Evolutionary conservation across 202 grass and related monocot genomes (phyloP).

Genomic region (Setaria viridis): DNA sequence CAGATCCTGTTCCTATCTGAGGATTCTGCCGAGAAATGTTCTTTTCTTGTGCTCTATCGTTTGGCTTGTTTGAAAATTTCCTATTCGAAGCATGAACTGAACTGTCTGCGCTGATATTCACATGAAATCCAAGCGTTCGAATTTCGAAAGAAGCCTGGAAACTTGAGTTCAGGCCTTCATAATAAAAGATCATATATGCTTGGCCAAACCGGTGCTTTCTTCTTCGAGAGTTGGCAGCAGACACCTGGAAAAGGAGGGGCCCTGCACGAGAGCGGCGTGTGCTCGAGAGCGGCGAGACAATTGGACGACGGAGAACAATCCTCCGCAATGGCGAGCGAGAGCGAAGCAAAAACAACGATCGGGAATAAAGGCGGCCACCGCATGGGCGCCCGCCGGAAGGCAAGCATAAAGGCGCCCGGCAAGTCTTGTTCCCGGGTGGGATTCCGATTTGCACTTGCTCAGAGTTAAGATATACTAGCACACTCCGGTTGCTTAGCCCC

Average conservation of each 20-base stretch:
- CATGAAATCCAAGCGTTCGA: neutral
- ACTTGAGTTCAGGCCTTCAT: no score
- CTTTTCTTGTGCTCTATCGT: no score
- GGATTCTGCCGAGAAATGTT: neutral
- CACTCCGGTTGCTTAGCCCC: constrained; percentile 37
- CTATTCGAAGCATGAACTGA: neutral
- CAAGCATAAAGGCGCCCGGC: constrained; percentile 46
- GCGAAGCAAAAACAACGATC: constrained; percentile 42
- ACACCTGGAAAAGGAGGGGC: neutral
- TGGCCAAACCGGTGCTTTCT: neutral
- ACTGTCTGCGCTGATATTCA: neutral
- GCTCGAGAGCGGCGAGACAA: neutral
- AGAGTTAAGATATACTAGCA: neutral
- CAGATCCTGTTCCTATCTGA: neutral
- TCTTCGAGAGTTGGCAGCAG: neutral
- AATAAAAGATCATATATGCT: neutral
- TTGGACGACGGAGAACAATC: constrained; percentile 32
- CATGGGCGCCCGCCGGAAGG: constrained; percentile 40
- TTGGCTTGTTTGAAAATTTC: neutral
- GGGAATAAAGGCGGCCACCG: constrained; percentile 57
- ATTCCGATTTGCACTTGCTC: constrained; percentile 43
- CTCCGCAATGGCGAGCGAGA: neutral
- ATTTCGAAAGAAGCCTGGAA: neutral
- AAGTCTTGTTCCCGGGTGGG: constrained; percentile 31
- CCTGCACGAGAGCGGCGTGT: constrained; percentile 28